Conservation (phyloP, 2,329 filamentous ascomycete species). For the Monosporascus sp. region DNA sequence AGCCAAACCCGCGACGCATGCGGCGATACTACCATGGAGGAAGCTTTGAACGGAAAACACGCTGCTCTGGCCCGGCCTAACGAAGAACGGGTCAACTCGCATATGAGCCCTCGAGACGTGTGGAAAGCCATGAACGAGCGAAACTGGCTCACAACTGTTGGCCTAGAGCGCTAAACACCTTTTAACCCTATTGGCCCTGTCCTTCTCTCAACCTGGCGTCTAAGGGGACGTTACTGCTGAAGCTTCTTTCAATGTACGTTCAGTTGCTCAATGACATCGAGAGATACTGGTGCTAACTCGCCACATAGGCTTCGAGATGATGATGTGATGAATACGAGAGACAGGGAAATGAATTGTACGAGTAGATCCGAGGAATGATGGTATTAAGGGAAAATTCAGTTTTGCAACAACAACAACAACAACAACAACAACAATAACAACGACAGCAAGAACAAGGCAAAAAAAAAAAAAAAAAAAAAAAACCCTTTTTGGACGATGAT, state of each 20-base stretch:
- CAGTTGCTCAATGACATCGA: no score
- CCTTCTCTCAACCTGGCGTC: not conserved
- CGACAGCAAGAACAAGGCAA: constrained; percentile 1
- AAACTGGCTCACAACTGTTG: constrained; percentile 18
- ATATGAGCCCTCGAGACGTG: constrained; percentile 14
- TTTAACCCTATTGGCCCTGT: not conserved
- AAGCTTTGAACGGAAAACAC: not conserved
- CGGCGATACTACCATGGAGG: not conserved
- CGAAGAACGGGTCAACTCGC: constrained; percentile 11
- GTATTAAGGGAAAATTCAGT: not conserved
- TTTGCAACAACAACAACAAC: constrained; percentile 9
- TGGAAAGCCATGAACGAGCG: constrained; percentile 21
- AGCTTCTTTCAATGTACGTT: no score
- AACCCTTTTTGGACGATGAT: not conserved
- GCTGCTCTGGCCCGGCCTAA: no score
- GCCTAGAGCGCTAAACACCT: constrained; percentile 5
- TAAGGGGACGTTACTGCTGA: not conserved
- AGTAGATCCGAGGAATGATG: no score
- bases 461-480: not conserved
- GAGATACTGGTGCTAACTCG: no score
- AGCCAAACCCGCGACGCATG: not conserved
- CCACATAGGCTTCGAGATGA: no score
- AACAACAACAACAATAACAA: constrained; percentile 11
- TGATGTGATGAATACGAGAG: no score
- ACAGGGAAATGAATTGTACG: no score